These are phyloP conservation scores for Diddensiella transvaalensis DNA, from an alignment of 805 yeast genomes.

Conservation along the genomic window DNA sequence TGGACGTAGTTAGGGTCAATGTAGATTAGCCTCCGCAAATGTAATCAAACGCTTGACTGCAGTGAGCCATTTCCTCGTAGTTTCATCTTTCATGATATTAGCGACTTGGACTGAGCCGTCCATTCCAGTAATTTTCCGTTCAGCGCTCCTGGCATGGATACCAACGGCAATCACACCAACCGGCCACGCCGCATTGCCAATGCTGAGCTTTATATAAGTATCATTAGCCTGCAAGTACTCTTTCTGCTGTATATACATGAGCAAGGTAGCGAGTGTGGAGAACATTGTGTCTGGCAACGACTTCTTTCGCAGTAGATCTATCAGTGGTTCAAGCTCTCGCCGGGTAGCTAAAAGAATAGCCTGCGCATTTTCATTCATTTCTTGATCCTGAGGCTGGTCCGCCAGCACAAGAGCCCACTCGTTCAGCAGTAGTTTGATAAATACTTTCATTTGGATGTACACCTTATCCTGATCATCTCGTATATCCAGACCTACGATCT, in stretches of 20 bases:
- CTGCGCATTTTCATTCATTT: constrained; percentile 18
- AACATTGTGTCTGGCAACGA: constrained; percentile 40
- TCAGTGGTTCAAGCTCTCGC: constrained; percentile 45
- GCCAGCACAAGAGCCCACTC: constrained; percentile 36
- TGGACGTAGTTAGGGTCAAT: constrained; percentile 25
- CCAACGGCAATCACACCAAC: constrained; percentile 79
- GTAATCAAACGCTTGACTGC: constrained; percentile 72
- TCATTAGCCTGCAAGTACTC: constrained; percentile 57
- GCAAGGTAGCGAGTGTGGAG: constrained; percentile 55
- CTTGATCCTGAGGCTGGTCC: constrained; percentile 31
- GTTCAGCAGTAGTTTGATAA: constrained; percentile 42
- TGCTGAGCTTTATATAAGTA: constrained; percentile 67
- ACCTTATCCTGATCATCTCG: constrained; percentile 34
- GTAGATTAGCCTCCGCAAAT: constrained; percentile 28
- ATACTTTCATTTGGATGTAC: constrained; percentile 43
- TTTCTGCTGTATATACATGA: constrained; percentile 54
- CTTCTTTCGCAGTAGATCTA: constrained; percentile 50
- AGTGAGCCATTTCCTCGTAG: constrained; percentile 72
- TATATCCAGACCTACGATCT: constrained; percentile 35
- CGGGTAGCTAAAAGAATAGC: constrained; percentile 45
- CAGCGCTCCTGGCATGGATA: constrained; percentile 71
- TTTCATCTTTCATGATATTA: constrained; percentile 75
- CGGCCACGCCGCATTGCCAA: constrained; percentile 92
- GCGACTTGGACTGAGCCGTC: constrained; percentile 43
- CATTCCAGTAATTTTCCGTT: constrained; percentile 49